Evolutionary conservation across 2,329 filamentous ascomycete species (phyloP).

Genomic region (Sarocladium oryzae): DNA sequence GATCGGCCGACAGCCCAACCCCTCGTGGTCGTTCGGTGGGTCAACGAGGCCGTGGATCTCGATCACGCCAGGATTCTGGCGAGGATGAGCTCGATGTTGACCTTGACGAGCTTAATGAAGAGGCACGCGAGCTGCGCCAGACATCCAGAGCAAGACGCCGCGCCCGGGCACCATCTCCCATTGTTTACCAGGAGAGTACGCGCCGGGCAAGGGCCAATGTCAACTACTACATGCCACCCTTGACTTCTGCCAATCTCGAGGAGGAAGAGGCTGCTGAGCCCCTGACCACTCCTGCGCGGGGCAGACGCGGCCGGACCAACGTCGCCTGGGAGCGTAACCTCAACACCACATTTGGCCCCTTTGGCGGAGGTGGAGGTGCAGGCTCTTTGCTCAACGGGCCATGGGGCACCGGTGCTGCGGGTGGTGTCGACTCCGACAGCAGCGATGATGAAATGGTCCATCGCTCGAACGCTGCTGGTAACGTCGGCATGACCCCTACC

Average conservation of each 20-base stretch:
- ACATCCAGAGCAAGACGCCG: slow-evolving; percentile 46
- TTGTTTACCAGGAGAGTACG: slow-evolving; percentile 52
- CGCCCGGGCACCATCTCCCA: slow-evolving; percentile 43
- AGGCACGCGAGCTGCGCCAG: slow-evolving; percentile 54
- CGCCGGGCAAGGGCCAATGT: slow-evolving; percentile 54
- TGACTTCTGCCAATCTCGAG: slow-evolving; percentile 56
- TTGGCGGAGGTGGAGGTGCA: slow-evolving; percentile 74
- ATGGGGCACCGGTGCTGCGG: slow-evolving; percentile 66
- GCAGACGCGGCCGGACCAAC: slow-evolving; percentile 45
- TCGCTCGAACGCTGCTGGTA: slow-evolving; percentile 49
- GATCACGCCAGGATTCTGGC: slow-evolving; percentile 44
- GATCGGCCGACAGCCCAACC: slow-evolving; percentile 41
- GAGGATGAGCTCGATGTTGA: slow-evolving; percentile 55
- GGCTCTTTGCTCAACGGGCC: slow-evolving; percentile 68
- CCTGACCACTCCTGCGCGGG: slow-evolving; percentile 60
- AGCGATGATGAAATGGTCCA: slow-evolving; percentile 85
- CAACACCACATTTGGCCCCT: slow-evolving; percentile 87
- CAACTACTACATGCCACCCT: slow-evolving; percentile 80
- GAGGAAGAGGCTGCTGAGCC: slow-evolving; percentile 65
- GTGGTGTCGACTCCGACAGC: slow-evolving; percentile 85
- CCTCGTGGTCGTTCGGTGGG: slow-evolving; percentile 37
- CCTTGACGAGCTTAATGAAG: slow-evolving; percentile 58
- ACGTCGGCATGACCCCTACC: slow-evolving; percentile 56
- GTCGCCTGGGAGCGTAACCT: slow-evolving; percentile 69
- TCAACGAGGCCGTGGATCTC: slow-evolving; percentile 39